Conservation (phyloP, 805 yeast genomes). For the Monosporozyma unispora region DNA sequence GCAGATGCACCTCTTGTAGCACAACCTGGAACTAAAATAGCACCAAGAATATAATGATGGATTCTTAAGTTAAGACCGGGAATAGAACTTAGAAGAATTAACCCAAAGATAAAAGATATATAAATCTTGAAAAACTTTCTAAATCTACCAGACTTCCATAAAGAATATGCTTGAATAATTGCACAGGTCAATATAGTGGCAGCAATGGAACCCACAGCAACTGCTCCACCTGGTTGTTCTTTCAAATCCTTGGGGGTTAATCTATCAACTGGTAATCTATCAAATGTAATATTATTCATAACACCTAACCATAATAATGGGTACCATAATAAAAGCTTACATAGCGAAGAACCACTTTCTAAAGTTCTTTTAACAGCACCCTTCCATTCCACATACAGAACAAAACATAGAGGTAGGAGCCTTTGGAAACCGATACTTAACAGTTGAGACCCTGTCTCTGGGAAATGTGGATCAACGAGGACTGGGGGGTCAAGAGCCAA, state of each 20-base stretch:
- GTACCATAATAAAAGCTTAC: slow-evolving; percentile 48
- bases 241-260: slow-evolving; percentile 62
- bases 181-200: slow-evolving; percentile 45
- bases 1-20: slow-evolving; percentile 64
- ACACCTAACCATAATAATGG: slow-evolving; percentile 79
- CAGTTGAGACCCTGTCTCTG: slow-evolving; percentile 46
- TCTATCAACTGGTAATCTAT: slow-evolving; percentile 79
- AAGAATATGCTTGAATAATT: slow-evolving; percentile 60
- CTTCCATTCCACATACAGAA: slow-evolving; percentile 62
- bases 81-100: slow-evolving; percentile 39
- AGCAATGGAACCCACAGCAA: slow-evolving; percentile 49
- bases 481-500: slow-evolving; percentile 75
- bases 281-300: slow-evolving; percentile 81
- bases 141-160: slow-evolving; percentile 75
- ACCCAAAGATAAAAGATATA: slow-evolving; percentile 33
- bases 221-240: slow-evolving; percentile 67
- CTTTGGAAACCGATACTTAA: slow-evolving; percentile 66
- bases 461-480: slow-evolving; percentile 43
- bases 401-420: slow-evolving; percentile 64
- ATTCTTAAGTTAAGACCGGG: slow-evolving; percentile 69
- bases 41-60: slow-evolving; percentile 75
- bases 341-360: slow-evolving; percentile 34
- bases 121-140: slow-evolving; percentile 51
- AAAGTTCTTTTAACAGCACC: slow-evolving; percentile 45
- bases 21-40: slow-evolving; percentile 76